Percentiles rank a stretch among this genome's conserved stretches.
phyloP scores from a whole-genome alignment of 441 rosid genomes.

The Macaranga tanarius region DNA sequence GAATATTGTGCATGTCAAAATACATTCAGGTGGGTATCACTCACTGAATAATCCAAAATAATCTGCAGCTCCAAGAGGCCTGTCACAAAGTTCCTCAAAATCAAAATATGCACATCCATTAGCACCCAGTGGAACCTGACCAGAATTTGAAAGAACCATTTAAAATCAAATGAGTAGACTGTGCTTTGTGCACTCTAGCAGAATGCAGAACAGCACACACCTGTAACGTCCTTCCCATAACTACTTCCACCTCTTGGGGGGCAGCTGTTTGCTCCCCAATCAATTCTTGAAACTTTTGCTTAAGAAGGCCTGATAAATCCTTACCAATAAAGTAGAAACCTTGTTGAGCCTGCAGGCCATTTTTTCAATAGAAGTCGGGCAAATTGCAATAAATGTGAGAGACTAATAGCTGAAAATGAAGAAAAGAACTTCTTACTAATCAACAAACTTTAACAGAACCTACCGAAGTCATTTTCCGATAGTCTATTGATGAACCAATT shows the following conservation, averaged over 20 bases:
- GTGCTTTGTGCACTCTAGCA: not conserved
- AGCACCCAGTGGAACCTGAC: constrained; percentile 78
- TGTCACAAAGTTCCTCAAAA: constrained; percentile 88
- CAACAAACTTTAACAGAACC: constrained; percentile 4
- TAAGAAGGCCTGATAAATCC: constrained; percentile 52
- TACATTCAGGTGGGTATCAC: constrained; percentile 29
- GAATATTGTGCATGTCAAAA: constrained; percentile 8
- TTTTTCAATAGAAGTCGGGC: constrained; percentile 8
- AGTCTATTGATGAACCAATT: constrained; percentile 88
- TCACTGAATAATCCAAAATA: constrained; percentile 94
- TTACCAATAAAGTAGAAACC: constrained; percentile 87
- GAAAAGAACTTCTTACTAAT: constrained; percentile 22
- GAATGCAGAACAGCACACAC: constrained; percentile 33
- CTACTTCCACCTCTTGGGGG: constrained; percentile 80
- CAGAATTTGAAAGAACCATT: constrained; percentile 18
- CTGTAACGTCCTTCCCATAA: constrained; percentile 90
- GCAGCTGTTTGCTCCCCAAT: constrained; percentile 54
- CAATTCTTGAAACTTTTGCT: constrained; percentile 63
- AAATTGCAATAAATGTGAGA: constrained; percentile 15
- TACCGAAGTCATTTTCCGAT: constrained; percentile 90
- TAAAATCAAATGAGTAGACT: constrained; percentile 2
- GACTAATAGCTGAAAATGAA: constrained; percentile 11
- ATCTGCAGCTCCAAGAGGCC: constrained; percentile 97
- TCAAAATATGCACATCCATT: constrained; percentile 89
- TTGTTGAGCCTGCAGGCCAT: constrained; percentile 68